A percentile compares a stretch with the other conserved stretches of the same genome.
These are phyloP conservation scores for Colletotrichum sidae DNA, from an alignment of 2,329 filamentous ascomycete genomes.

Conservation along the genomic window DNA sequence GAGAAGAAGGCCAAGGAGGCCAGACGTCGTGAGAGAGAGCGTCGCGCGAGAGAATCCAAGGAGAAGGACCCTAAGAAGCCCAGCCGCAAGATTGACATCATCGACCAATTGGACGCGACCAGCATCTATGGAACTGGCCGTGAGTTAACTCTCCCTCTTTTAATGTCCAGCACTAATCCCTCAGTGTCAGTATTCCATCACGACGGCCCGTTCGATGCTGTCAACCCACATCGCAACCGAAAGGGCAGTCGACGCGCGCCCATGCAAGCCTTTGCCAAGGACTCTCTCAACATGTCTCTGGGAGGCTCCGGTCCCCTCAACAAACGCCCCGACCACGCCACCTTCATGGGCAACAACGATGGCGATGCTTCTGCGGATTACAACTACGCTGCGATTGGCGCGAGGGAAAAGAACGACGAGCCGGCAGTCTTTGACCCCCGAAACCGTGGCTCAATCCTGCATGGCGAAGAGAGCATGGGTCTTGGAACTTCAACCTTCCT, in stretches of 20 bases:
- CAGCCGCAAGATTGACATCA: slow-evolving; percentile 79
- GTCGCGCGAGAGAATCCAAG: slow-evolving; percentile 60
- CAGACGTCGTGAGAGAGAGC: slow-evolving; percentile 64
- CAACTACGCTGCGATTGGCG: slow-evolving; percentile 47
- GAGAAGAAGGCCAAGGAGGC: slow-evolving; percentile 63
- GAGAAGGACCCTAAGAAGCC: slow-evolving; percentile 62
- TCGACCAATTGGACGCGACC: slow-evolving; percentile 96
- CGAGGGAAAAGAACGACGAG: slow-evolving; percentile 44
- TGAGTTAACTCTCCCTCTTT: slow-evolving; percentile 60
- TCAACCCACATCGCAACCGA: slow-evolving; percentile 93
- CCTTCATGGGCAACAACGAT: slow-evolving; percentile 84
- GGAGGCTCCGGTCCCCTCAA: slow-evolving; percentile 90
- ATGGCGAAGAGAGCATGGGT: slow-evolving; percentile 85
- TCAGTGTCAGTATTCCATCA: slow-evolving; percentile 85
- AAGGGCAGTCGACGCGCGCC: slow-evolving; percentile 85
- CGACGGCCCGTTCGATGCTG: slow-evolving; percentile 96
- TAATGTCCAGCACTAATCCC: slow-evolving; percentile 14
- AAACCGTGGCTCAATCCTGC: slow-evolving; percentile 76
- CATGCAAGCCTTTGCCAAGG: slow-evolving; percentile 96
- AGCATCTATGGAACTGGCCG: slow-evolving; percentile 93
- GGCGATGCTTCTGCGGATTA: slow-evolving; percentile 92
- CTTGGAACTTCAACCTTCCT: slow-evolving; percentile 95
- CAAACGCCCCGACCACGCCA: slow-evolving; percentile 81
- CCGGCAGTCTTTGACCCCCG: slow-evolving; percentile 75
- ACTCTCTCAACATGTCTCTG: slow-evolving; percentile 90